Base-by-base conservation (phyloP, 768 basidiomycete species). In the Boletus edulis region DNA sequence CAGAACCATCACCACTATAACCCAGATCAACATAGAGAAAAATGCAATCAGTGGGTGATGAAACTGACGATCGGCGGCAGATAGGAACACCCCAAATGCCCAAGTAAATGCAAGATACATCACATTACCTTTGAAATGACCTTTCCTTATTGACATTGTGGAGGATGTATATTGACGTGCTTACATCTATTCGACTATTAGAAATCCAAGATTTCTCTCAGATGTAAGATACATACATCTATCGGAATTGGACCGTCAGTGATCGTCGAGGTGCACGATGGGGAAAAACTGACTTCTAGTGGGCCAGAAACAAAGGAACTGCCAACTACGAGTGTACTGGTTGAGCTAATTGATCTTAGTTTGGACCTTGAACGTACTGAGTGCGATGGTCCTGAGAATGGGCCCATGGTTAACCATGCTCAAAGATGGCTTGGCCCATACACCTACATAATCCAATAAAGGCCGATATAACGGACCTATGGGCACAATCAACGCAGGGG, bases 1-100 rank as follows among this genome's bases (percentile, higher is more conserved):
- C 6, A 53, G 20, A 53, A 53, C 34, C 52, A 53, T 53, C 3
- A 53, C 14, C 7, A 53, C 52, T 53, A 17, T 18, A 14, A 32
- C 20, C 12, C 5, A 39, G 11, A 24, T 46, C 14, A 32, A 9
- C 20, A 46, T 13, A 24, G 17, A 6, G 3, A 15, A 37, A 31
- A 11, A 13, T 11, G 18, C 4, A 5, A 14, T 9, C 5, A 37
- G 17, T 13, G 17, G 20, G 15, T 3, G 6, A 32, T 15, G 11
- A 1, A 24, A 53, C 52, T 53, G 6, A 53, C 52, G 17, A 34
- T 53, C 45, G 5, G 31, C 29, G 5, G 52, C 52, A 22, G 29
- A 35, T 22, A 46, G 52, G 14, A 53, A 46, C 20, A 46, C 37
- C 5, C 14, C 14, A 6, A 24, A 53, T 34, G 37, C 1, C 52